A percentile compares a stretch with the other conserved stretches of the same genome.
Evolutionary conservation across 768 basidiomycete genomes (phyloP).

Genomic region (Leucogyrophana mollusca): DNA sequence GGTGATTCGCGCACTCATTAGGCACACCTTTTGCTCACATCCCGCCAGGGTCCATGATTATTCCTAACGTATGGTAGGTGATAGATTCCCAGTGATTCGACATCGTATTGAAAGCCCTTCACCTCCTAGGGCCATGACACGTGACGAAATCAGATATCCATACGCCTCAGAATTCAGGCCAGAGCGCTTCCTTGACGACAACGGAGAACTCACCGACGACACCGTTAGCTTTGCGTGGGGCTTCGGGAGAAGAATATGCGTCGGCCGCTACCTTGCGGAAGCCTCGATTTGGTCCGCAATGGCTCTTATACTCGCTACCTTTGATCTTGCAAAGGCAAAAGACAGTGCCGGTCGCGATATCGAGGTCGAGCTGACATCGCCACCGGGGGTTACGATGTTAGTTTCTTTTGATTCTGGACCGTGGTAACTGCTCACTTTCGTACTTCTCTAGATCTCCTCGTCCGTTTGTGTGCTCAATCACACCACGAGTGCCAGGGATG

Average conservation of each 20-base stretch:
- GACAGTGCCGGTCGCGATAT: slow-evolving; percentile 20
- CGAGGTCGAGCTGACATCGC: slow-evolving; percentile 18
- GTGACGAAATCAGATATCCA: slow-evolving; percentile 14
- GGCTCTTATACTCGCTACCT: slow-evolving; percentile 5
- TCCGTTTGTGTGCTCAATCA: background rate
- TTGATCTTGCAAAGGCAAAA: slow-evolving; percentile 15
- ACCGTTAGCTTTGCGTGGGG: slow-evolving; percentile 22
- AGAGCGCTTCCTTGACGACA: slow-evolving; percentile 19
- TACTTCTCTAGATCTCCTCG: too few relatives aligned
- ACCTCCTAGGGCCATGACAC: slow-evolving; percentile 22
- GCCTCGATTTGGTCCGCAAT: slow-evolving; percentile 2
- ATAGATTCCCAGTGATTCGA: too few relatives aligned
- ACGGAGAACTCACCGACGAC: slow-evolving; percentile 11
- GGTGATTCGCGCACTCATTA: background rate
- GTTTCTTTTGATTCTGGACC: too few relatives aligned
- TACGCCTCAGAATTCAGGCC: slow-evolving; percentile 19
- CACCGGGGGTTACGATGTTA: slow-evolving; percentile 19
- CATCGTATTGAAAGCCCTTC: too few relatives aligned
- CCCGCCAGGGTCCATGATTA: background rate
- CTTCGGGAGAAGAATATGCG: slow-evolving; percentile 29
- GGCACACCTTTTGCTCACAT: background rate
- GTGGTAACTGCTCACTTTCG: too few relatives aligned
- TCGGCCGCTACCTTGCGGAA: slow-evolving; percentile 25
- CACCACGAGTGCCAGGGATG: background rate
- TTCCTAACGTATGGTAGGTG: background rate